phyloP scores from a whole-genome alignment of 192 early-diverging fungal genomes.

The Backusella westeae region DNA sequence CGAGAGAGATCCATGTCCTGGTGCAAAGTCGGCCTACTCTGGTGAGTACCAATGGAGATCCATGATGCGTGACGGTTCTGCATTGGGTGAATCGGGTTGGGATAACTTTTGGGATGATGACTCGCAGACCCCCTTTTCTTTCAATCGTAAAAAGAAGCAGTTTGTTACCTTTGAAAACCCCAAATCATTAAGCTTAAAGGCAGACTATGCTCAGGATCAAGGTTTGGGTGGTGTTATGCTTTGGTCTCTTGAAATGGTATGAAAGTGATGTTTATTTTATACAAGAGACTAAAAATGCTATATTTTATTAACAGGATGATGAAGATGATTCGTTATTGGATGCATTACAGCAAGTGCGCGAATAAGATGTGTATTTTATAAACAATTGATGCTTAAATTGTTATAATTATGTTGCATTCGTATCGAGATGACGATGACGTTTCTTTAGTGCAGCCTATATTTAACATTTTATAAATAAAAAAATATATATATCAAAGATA shows the following conservation, averaged over 20 bases:
- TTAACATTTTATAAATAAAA: not conserved
- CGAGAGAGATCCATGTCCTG: slow-evolving; percentile 27
- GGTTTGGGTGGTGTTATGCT: slow-evolving; percentile 62
- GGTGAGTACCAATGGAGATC: slow-evolving; percentile 35
- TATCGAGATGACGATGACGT: not conserved
- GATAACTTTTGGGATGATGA: slow-evolving; percentile 65
- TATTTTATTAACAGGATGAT: slow-evolving; percentile 11
- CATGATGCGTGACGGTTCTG: slow-evolving; percentile 6
- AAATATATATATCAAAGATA: not conserved
- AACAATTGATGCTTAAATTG: not conserved
- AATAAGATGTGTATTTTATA: not conserved
- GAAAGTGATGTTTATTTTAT: not conserved
- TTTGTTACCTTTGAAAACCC: slow-evolving; percentile 74
- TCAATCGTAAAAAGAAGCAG: slow-evolving; percentile 51
- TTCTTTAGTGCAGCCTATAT: slow-evolving; percentile 3
- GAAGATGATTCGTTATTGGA: slow-evolving; percentile 16
- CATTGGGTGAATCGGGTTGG: slow-evolving; percentile 37
- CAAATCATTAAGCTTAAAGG: slow-evolving; percentile 49
- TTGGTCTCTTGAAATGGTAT: slow-evolving; percentile 49
- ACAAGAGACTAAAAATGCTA: not conserved
- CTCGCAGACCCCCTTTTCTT: slow-evolving; percentile 69
- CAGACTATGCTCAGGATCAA: slow-evolving; percentile 50
- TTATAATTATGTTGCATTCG: not conserved
- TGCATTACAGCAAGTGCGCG: slow-evolving; percentile 12
- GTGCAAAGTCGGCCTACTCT: slow-evolving; percentile 15